Evolutionary conservation across 768 basidiomycete species (phyloP).

Genomic region (Kwoniella botswanensis): DNA sequence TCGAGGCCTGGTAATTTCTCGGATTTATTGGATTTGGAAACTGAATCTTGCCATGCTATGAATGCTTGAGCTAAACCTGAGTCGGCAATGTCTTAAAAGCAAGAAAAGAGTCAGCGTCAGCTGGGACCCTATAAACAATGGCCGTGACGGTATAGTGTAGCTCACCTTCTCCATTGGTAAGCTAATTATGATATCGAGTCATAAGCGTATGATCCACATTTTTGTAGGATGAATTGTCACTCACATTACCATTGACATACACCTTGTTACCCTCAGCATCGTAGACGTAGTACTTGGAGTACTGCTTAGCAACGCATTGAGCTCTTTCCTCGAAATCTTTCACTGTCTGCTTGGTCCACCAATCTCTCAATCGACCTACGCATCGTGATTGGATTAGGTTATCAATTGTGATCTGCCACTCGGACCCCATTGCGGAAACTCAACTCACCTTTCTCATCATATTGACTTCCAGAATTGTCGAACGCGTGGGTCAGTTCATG

Average conservation of each 20-base stretch:
- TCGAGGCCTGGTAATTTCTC: constrained; percentile 77
- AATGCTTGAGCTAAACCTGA: constrained; percentile 65
- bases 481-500: constrained; percentile 79
- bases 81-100: constrained; percentile 50
- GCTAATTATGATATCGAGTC: constrained; percentile 7
- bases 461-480: constrained; percentile 75
- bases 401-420: no score
- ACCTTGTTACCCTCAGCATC: constrained; percentile 83
- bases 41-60: constrained; percentile 82
- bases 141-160: no score
- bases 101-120: not conserved
- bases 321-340: constrained; percentile 80
- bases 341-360: constrained; percentile 64
- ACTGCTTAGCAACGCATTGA: constrained; percentile 89
- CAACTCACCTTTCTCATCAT: constrained; percentile 77
- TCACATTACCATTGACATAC: constrained; percentile 75
- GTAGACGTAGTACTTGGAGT: constrained; percentile 80
- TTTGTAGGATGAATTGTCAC: constrained; percentile 58
- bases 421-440: no score
- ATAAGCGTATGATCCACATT: no score
- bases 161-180: constrained; percentile 56
- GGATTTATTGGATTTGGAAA: constrained; percentile 59
- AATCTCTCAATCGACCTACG: constrained; percentile 43
- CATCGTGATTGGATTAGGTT: no score
- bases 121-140: not conserved